Percentiles rank a stretch among this genome's conserved stretches.
Conservation (phyloP, 192 early-diverging fungal species). For the Rhizophagus clarus region DNA sequence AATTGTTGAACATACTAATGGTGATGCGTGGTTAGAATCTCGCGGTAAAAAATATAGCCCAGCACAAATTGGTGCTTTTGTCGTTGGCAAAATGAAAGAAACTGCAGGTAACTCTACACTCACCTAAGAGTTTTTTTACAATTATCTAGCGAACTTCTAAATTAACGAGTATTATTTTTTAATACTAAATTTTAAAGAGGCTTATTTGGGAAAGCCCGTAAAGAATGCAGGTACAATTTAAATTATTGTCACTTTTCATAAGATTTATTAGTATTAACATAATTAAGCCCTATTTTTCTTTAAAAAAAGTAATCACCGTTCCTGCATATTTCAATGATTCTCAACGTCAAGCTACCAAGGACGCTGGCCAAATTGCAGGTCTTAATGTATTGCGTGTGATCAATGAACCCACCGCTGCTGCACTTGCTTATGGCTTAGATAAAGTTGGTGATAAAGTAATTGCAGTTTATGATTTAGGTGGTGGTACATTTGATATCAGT, state of each 20-base stretch:
- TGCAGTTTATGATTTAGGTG: slow-evolving; percentile 96
- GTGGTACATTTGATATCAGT: slow-evolving; percentile 99
- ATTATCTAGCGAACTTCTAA: not conserved
- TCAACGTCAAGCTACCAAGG: slow-evolving; percentile 96
- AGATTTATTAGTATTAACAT: not conserved
- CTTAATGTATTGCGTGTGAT: slow-evolving; percentile 91
- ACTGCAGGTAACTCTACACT: slow-evolving; percentile 65
- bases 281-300: not conserved
- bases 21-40: slow-evolving; percentile 98
- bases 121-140: slow-evolving; percentile 50
- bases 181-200: slow-evolving; percentile 11
- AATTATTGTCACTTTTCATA: not conserved
- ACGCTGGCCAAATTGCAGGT: slow-evolving; percentile 89
- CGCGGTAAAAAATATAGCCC: slow-evolving; percentile 96
- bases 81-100: slow-evolving; percentile 99
- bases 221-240: slow-evolving; percentile 17
- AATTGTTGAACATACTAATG: slow-evolving; percentile 93
- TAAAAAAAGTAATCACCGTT: slow-evolving; percentile 82
- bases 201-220: slow-evolving; percentile 27
- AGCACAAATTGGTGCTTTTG: slow-evolving; percentile 93
- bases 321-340: slow-evolving; percentile 99
- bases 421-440: slow-evolving; percentile 89
- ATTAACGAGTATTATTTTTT: not conserved
- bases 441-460: slow-evolving; percentile 86
- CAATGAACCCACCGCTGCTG: slow-evolving; percentile 96